phyloP scores from a whole-genome alignment of 345 rosid genomes.

The Syzygium grande region DNA sequence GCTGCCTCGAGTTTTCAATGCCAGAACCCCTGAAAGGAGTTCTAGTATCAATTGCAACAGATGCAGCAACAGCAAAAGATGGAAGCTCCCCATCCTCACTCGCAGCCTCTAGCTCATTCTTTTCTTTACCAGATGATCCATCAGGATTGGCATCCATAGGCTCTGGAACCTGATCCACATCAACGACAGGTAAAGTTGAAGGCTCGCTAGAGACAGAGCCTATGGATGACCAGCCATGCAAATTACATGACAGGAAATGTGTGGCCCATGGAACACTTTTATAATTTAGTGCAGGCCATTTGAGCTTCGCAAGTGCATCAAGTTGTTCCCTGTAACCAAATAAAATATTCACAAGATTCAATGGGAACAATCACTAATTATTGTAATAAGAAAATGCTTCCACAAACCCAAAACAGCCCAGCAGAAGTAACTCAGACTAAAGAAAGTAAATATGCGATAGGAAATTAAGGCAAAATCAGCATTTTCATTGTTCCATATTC shows the following conservation, averaged over 20 bases:
- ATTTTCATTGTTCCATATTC: not conserved
- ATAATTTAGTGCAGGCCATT: slow-evolving; percentile 62
- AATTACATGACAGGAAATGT: slow-evolving; percentile 59
- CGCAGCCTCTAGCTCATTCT: slow-evolving; percentile 51
- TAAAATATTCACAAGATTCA: slow-evolving; percentile 34
- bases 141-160: slow-evolving; percentile 46
- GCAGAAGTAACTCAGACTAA: not conserved
- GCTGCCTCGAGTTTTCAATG: slow-evolving; percentile 55
- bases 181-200: slow-evolving; percentile 26
- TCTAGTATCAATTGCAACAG: slow-evolving; percentile 27
- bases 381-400: not conserved
- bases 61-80: slow-evolving; percentile 43
- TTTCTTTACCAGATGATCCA: slow-evolving; percentile 46
- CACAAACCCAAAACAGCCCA: not conserved
- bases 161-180: slow-evolving; percentile 41
- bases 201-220: slow-evolving; percentile 30
- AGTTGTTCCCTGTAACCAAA: slow-evolving; percentile 94
- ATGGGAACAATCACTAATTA: not conserved
- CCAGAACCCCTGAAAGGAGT: slow-evolving; percentile 33
- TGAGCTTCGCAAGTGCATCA: slow-evolving; percentile 65
- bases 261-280: slow-evolving; percentile 71
- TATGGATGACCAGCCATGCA: slow-evolving; percentile 60
- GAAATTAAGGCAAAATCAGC: not conserved
- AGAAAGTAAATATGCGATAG: not conserved
- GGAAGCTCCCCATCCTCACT: slow-evolving; percentile 99